Percentiles rank a stretch among this genome's conserved stretches.
phyloP scores from a whole-genome alignment of 2,329 filamentous ascomycete species.

The Leptographium galeiforme region DNA sequence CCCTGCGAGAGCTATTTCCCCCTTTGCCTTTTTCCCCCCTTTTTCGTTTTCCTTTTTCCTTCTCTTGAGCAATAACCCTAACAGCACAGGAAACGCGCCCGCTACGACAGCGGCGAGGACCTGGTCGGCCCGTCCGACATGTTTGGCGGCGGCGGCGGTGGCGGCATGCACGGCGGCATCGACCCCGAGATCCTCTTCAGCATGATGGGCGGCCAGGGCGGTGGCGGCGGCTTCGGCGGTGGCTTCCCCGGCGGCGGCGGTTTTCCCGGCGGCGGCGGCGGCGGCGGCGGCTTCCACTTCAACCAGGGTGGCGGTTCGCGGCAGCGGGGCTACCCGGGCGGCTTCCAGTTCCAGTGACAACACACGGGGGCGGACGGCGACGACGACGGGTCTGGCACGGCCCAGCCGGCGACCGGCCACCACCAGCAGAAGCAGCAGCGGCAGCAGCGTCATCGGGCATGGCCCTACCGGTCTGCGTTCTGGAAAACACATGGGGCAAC shows the following conservation, averaged over 20 bases:
- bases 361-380: conserved; percentile 18
- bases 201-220: conserved; percentile 61
- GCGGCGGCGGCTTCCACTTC: conserved; percentile 45
- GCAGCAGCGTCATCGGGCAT: conserved; percentile 14
- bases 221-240: conserved; percentile 32
- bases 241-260: conserved; percentile 31
- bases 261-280: conserved; percentile 31
- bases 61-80: too few relatives aligned
- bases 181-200: conserved; percentile 69
- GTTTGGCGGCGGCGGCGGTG: conserved; percentile 56
- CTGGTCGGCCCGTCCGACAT: conserved; percentile 79
- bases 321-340: conserved; percentile 22
- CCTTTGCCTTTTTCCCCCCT: neutral
- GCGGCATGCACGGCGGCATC: conserved; percentile 52
- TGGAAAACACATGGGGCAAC: neutral
- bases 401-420: too few relatives aligned
- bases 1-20: too few relatives aligned
- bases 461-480: neutral
- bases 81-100: conserved; percentile 59
- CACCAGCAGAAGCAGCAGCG: conserved; percentile 6
- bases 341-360: conserved; percentile 37
- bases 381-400: conserved; percentile 12
- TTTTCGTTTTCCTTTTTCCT: too few relatives aligned
- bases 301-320: conserved; percentile 23
- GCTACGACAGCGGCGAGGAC: conserved; percentile 88